phyloP scores from a whole-genome alignment of 352 stramenopile genomes.

The Phytophthora foliorum region DNA sequence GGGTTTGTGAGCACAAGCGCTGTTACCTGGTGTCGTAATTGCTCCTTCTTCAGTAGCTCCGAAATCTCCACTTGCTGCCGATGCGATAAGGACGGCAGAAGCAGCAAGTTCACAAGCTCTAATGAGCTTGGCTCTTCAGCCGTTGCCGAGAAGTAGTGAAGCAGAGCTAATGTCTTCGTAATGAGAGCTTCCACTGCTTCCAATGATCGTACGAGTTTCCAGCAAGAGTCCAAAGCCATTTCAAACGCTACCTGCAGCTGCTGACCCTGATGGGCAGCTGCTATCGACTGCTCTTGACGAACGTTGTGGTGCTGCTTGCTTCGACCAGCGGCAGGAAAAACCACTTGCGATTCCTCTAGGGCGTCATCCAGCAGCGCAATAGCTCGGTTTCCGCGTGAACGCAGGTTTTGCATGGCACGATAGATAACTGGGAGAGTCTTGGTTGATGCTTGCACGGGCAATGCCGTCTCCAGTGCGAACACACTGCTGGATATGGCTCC shows the following conservation, averaged over 20 bases:
- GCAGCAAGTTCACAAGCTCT: slow-evolving; percentile 51
- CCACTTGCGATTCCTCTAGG: slow-evolving; percentile 70
- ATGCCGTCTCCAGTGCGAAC: slow-evolving; percentile 61
- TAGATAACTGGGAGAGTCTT: slow-evolving; percentile 48
- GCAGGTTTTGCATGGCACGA: slow-evolving; percentile 47
- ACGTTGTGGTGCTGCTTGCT: slow-evolving; percentile 17
- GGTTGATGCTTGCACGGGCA: slow-evolving; percentile 43
- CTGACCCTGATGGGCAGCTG: slow-evolving; percentile 42
- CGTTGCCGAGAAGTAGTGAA: slow-evolving; percentile 53
- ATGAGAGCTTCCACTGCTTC: slow-evolving; percentile 65
- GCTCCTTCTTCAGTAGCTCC: slow-evolving; percentile 43
- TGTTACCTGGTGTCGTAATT: slow-evolving; percentile 46
- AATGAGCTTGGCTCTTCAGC: slow-evolving; percentile 25
- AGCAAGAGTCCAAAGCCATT: slow-evolving; percentile 82
- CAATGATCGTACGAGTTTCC: slow-evolving; percentile 63
- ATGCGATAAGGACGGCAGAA: slow-evolving; percentile 37
- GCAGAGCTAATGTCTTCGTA: slow-evolving; percentile 56
- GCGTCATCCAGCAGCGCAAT: slow-evolving; percentile 74
- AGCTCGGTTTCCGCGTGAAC: slow-evolving; percentile 49
- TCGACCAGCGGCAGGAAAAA: slow-evolving; percentile 47
- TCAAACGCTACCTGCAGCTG: slow-evolving; percentile 83
- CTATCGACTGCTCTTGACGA: slow-evolving; percentile 48
- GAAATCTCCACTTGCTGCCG: slow-evolving; percentile 48
- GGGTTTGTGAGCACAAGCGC: slow-evolving; percentile 61
- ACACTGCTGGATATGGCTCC: slow-evolving; percentile 67